Evolutionary conservation across 2,329 filamentous ascomycete species (phyloP).

Genomic region (Lecanoromycetidae sp.): DNA sequence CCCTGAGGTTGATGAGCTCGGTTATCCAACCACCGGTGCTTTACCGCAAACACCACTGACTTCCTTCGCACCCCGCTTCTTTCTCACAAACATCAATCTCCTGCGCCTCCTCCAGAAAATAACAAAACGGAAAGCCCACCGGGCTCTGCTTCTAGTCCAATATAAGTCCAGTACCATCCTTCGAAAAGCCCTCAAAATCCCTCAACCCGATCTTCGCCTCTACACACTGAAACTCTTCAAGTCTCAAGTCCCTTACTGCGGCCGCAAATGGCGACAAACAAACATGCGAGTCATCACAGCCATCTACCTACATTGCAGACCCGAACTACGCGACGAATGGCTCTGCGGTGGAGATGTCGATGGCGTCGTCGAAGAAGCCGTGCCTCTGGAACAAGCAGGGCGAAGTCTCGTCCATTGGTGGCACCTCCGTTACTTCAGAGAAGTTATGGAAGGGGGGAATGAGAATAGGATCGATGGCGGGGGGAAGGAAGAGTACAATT

Average conservation of each 20-base stretch:
- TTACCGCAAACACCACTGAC: slow-evolving; percentile 68
- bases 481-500: slow-evolving; percentile 62
- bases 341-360: slow-evolving; percentile 80
- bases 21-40: slow-evolving; percentile 60
- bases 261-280: slow-evolving; percentile 91
- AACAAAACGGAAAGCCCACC: slow-evolving; percentile 88
- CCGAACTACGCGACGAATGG: slow-evolving; percentile 92
- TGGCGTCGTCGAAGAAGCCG: slow-evolving; percentile 80
- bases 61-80: slow-evolving; percentile 83
- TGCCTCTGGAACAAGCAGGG: slow-evolving; percentile 84
- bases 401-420: slow-evolving; percentile 88
- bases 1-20: slow-evolving; percentile 71
- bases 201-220: slow-evolving; percentile 72
- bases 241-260: slow-evolving; percentile 94
- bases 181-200: slow-evolving; percentile 80
- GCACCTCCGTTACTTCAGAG: slow-evolving; percentile 71
- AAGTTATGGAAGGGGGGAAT: slow-evolving; percentile 51
- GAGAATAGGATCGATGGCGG: slow-evolving; percentile 36
- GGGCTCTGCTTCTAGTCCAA: slow-evolving; percentile 82
- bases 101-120: slow-evolving; percentile 95
- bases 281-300: slow-evolving; percentile 99
- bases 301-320: slow-evolving; percentile 85
- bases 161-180: slow-evolving; percentile 92
- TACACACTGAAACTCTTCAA: slow-evolving; percentile 99
- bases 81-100: slow-evolving; percentile 91